Evolutionary conservation across 2,329 filamentous ascomycete genomes (phyloP), one percentile per base, ranked within the genome.

Genomic region (Alternaria viburni): DNA sequence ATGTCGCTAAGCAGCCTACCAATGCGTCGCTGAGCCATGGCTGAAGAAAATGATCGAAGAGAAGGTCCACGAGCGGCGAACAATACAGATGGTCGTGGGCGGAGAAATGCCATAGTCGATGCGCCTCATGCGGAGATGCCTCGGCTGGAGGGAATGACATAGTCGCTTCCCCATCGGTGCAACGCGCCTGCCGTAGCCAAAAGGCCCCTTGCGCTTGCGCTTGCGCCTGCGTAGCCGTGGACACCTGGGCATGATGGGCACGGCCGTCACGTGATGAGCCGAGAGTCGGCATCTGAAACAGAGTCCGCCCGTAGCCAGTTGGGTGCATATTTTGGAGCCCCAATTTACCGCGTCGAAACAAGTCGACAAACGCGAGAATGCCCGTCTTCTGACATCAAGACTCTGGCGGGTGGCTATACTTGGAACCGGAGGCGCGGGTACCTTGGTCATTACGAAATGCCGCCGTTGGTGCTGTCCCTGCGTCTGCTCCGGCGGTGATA

Each of bases 1-100:
- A 59, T 46, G 45, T 44, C 36, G 41, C 58, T 69, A 62, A 54
- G 61, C 51, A 51, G 67, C 74, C 52, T 74, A 77, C 76, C 70
- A 66, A 79, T 74, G 36, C 73, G 69, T 61, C 69, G 71, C 49
- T 73, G 69, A 19, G 69, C 69, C 76, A 78, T 79, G 59, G 75
- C 68, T 36, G 66, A 66, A 25, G 64, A 64, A 15, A 66, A 41
- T 2, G 21, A 50, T 64, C 60, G 64, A 19, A 49, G 65, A 25
- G 25, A 12, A 23, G 58, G 11, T 43, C 11, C 17, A 25, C 30
- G 15, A 23, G 43, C 51, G 15, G n/a, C 23, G 15, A 54, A 46
- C 11, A 25, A 47, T 11, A 57, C 19, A 32, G 41, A 54, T 41
- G 59, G 30, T 44, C 30, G 68, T 57, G 58, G 61, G 47, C 72